These are phyloP conservation scores for Verticillium nubilum DNA, from an alignment of 2,329 filamentous ascomycete genomes.

Conservation along the genomic window DNA sequence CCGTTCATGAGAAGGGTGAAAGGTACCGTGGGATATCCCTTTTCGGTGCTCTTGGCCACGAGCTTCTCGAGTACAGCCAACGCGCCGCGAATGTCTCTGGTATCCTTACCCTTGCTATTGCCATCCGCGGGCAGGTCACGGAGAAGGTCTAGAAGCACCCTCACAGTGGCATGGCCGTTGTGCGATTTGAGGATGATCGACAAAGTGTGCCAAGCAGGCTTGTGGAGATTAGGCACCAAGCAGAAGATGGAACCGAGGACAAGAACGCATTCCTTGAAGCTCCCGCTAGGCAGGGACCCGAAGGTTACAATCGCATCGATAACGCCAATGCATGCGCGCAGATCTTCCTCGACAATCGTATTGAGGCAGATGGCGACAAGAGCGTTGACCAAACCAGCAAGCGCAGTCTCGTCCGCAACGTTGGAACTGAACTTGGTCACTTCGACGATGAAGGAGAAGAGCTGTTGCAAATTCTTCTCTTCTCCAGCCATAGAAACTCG, in stretches of 20 bases:
- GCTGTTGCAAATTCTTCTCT: constrained; percentile 55
- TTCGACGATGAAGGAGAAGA: constrained; percentile 62
- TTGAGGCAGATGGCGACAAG: constrained; percentile 63
- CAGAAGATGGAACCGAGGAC: constrained; percentile 69
- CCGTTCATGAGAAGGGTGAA: constrained; percentile 55
- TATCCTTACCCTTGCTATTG: constrained; percentile 43
- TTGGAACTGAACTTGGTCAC: constrained; percentile 74
- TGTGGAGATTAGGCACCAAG: constrained; percentile 54
- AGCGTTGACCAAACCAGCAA: constrained; percentile 55
- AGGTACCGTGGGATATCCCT: constrained; percentile 55
- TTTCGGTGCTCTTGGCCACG: constrained; percentile 51
- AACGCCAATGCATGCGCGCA: constrained; percentile 61
- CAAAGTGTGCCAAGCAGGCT: constrained; percentile 64
- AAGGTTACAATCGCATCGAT: constrained; percentile 69
- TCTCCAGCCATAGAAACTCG: constrained; percentile 39
- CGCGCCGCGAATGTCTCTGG: constrained; percentile 56
- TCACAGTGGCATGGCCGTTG: constrained; percentile 63
- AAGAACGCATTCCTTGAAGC: constrained; percentile 61
- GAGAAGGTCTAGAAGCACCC: constrained; percentile 58
- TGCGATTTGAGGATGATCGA: constrained; percentile 68
- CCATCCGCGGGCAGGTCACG: constrained; percentile 39
- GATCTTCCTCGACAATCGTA: constrained; percentile 59
- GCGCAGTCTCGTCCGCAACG: constrained; percentile 56
- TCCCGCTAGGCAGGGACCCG: constrained; percentile 58
- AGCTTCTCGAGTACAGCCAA: constrained; percentile 59